phyloP scores from a whole-genome alignment of 305 asterid species.

The Euphrasia arctica region DNA sequence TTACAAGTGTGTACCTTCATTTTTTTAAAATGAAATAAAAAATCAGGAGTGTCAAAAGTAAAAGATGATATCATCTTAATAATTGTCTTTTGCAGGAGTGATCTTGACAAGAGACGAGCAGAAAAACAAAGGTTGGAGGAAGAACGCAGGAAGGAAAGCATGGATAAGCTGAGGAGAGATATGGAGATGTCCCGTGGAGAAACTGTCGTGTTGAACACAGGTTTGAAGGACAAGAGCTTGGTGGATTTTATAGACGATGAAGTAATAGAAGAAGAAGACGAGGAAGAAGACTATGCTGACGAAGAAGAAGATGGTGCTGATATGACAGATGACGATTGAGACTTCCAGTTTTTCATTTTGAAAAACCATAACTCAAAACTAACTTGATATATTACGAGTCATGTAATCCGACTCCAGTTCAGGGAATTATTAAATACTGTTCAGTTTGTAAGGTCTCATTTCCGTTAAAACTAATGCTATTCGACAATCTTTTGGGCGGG shows the following conservation, averaged over 20 bases:
- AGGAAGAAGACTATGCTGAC: constrained; percentile 33
- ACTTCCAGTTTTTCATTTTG: constrained; percentile 43
- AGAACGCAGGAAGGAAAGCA: constrained; percentile 60
- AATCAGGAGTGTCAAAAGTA: too few relatives aligned
- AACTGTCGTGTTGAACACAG: constrained; percentile 77
- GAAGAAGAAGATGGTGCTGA: constrained; percentile 42
- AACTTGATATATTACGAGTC: too few relatives aligned
- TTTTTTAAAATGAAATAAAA: neutral
- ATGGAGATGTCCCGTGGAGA: constrained; percentile 80
- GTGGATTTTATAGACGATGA: constrained; percentile 51
- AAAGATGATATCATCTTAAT: neutral
- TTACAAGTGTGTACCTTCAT: constrained; percentile 49
- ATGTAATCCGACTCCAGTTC: too few relatives aligned
- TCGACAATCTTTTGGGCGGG: too few relatives aligned
- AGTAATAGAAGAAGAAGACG: constrained; percentile 32
- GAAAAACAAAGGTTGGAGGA: constrained; percentile 81
- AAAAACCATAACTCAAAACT: constrained; percentile 3
- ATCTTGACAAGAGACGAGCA: constrained; percentile 79
- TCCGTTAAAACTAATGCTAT: too few relatives aligned
- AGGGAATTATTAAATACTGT: too few relatives aligned
- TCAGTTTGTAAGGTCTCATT: too few relatives aligned
- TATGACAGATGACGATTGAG: constrained; percentile 41
- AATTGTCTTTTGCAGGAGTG: constrained; percentile 32
- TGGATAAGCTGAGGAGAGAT: constrained; percentile 83
- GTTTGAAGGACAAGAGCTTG: constrained; percentile 59